phyloP scores from a whole-genome alignment of 2,329 filamentous ascomycete genomes.

The Fusarium sp. region DNA sequence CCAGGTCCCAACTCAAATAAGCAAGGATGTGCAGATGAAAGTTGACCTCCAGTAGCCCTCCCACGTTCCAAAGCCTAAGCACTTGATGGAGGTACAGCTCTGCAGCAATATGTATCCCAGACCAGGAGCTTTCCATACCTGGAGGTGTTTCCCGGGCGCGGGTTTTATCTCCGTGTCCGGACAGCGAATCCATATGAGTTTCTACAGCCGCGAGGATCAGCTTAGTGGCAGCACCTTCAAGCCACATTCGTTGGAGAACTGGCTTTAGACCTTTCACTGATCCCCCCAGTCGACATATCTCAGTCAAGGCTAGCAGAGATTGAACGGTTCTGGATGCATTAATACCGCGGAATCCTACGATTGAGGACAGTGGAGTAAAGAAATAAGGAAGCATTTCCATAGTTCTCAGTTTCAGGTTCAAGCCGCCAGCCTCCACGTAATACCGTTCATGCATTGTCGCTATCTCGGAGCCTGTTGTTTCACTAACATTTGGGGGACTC shows the following conservation, averaged over 20 bases:
- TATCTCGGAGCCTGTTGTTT: neutral
- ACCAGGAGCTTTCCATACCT: neutral
- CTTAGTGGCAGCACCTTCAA: neutral
- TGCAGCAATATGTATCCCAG: neutral
- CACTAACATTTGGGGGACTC: too few species aligned
- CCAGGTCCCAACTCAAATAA: neutral
- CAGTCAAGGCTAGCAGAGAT: neutral
- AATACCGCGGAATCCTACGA: neutral
- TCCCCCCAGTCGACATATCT: neutral
- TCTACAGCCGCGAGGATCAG: neutral
- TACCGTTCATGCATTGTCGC: neutral
- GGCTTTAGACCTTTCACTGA: neutral
- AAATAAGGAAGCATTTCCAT: neutral
- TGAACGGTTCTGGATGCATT: neutral
- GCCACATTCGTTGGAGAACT: neutral
- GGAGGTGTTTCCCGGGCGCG: neutral
- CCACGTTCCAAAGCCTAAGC: neutral
- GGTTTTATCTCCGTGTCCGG: too few species aligned
- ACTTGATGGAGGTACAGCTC: neutral
- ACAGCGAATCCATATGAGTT: neutral
- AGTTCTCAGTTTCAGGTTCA: neutral
- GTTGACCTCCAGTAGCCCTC: neutral
- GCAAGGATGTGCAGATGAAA: neutral
- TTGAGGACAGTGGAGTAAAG: neutral
- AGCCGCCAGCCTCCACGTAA: neutral